Evolutionary conservation across 345 rosid genomes (phyloP).

Genomic region (Syzygium jambos): DNA sequence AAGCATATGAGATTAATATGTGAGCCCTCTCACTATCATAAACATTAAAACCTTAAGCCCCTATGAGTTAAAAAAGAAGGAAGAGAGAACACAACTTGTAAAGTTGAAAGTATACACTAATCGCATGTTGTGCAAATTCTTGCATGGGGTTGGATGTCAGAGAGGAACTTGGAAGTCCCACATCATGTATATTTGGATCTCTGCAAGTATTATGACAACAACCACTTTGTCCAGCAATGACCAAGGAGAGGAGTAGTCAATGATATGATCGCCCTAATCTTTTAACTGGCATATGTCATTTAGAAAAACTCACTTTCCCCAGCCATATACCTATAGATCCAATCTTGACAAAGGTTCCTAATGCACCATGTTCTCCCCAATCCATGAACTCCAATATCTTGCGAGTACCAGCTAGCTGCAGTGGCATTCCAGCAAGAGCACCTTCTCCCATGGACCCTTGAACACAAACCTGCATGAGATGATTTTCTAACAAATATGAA

Average conservation of each 20-base stretch:
- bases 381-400: slow-evolving; percentile 95
- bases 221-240: neutral
- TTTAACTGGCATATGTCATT: neutral
- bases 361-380: slow-evolving; percentile 84
- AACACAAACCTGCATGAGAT: slow-evolving; percentile 70
- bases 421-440: slow-evolving; percentile 94
- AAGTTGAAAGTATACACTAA: neutral
- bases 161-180: neutral
- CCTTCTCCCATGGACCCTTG: slow-evolving; percentile 99
- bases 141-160: neutral
- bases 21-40: neutral
- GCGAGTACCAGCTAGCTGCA: slow-evolving; percentile 88
- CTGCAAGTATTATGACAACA: neutral
- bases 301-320: neutral
- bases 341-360: slow-evolving; percentile 69
- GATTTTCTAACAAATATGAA: neutral
- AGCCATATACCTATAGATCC: slow-evolving; percentile 69
- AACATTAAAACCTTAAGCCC: neutral
- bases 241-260: neutral
- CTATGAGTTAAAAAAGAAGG: neutral
- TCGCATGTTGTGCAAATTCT: neutral
- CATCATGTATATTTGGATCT: neutral
- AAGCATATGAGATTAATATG: neutral
- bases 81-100: neutral
- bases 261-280: neutral